phyloP scores from a whole-genome alignment of 768 basidiomycete genomes.

The Podaxis sp. region DNA sequence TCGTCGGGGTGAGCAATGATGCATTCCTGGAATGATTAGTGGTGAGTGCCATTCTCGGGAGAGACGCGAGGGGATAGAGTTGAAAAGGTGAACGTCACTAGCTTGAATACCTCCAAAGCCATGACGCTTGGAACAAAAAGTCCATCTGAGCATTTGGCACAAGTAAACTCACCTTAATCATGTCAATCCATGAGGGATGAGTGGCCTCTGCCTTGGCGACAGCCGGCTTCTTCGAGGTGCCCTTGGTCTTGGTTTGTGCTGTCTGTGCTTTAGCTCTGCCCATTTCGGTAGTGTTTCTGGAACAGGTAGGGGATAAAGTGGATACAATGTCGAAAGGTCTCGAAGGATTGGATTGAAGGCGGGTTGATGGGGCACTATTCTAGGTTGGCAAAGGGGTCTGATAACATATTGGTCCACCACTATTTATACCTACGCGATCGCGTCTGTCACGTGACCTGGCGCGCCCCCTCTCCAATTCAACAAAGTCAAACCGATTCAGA shows the following conservation, averaged over 20 bases:
- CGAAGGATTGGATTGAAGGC: conserved; percentile 11
- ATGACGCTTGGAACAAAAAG: not conserved
- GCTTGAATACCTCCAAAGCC: not conserved
- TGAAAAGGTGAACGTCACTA: not conserved
- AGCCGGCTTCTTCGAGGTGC: conserved; percentile 46
- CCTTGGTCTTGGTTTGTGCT: conserved; percentile 23
- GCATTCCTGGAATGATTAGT: conserved; percentile 62
- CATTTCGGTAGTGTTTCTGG: conserved; percentile 26
- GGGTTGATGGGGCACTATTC: conserved; percentile 21
- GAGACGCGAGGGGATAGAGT: conserved; percentile 4
- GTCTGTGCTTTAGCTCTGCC: conserved; percentile 36
- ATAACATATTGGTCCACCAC: conserved; percentile 31
- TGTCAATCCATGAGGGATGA: conserved; percentile 68
- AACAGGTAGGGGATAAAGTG: conserved; percentile 2
- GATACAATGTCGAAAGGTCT: not conserved
- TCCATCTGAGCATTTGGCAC: not conserved
- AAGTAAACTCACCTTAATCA: conserved; percentile 68
- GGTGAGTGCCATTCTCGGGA: conserved; percentile 15
- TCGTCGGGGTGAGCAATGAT: conserved; percentile 74
- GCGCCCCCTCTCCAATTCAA: conserved; percentile 35
- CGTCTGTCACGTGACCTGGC: conserved; percentile 39
- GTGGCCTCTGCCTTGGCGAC: conserved; percentile 42
- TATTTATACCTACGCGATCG: conserved; percentile 51
- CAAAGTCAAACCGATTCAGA: conserved; percentile 26
- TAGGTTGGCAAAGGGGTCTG: conserved; percentile 37